Evolutionary conservation across 1,139 yeast species (phyloP), one percentile per base, ranked within the genome.

Genomic region (Suzukiozyma palmioleophila): DNA sequence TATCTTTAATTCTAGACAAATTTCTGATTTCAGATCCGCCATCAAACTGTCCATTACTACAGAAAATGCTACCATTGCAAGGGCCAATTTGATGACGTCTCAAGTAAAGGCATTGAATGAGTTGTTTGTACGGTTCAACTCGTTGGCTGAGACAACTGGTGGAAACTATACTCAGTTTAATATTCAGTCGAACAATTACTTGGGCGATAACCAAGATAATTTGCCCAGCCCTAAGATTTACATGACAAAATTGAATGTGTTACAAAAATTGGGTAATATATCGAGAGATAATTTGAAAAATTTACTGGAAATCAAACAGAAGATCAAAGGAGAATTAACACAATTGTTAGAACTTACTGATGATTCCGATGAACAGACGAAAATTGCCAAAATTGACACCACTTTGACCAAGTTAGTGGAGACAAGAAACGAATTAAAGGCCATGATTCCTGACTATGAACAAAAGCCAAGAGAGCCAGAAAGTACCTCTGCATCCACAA

Each of bases 221-320:
- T 60, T 77, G 35, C 82, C 82, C 2, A 69, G 76, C 8, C 81
- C 83, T 5, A 63, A 66, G 26, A 64, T 66, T 21, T 77, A 76
- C 53, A 61, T 74, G 7, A 56, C 70, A 26, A 74, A 73, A 50
- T 60, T 77, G 35, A 65, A 66, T 42, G 53, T 64, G 35, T 60
- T 74, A 45, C 78, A 73, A 44, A 63, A 66, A 40, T 55, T 73
- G 30, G 66, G 77, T 38, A 56, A 61, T 12, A 57, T 61, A 15
- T 62, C 76, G 10, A 54, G 56, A 10, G 51, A 56, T 14, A 67
- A 60, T 42, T 58, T 75, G 29, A 59, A 62, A 12, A 70, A 64
- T 22, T 57, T 70, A n/a, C 60, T 69, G 40, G 54, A 54, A 8
- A 56, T 70, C 4, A 64, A 81, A 43, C 43, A 48, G 10, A 68